phyloP scores from a whole-genome alignment of 768 basidiomycete genomes.

The Kwoniella europaea region DNA sequence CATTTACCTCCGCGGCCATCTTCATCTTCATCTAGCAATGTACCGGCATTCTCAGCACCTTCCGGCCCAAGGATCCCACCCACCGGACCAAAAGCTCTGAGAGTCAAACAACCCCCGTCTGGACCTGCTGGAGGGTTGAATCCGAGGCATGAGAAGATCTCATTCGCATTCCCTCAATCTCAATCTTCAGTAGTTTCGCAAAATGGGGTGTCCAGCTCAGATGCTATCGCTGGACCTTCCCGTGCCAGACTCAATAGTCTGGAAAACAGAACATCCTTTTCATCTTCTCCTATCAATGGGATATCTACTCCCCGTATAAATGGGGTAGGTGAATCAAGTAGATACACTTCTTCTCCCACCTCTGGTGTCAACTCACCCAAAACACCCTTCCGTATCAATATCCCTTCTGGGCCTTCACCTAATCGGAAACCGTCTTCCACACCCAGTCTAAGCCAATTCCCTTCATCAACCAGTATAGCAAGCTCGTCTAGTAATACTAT shows the following conservation, averaged over 20 bases:
- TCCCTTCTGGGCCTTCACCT: constrained; percentile 17
- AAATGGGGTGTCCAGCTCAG: background rate
- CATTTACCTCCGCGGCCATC: background rate
- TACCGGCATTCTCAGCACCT: background rate
- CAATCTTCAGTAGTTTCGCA: constrained; percentile 6
- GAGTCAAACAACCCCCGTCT: constrained; percentile 8
- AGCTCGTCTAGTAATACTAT: constrained; percentile 1
- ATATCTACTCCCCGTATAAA: background rate
- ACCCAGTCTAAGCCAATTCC: constrained; percentile 4
- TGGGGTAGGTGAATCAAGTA: constrained; percentile 24
- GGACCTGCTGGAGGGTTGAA: constrained; percentile 9
- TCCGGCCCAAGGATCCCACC: constrained; percentile 20
- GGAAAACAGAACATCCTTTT: constrained; percentile 2
- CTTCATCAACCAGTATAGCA: constrained; percentile 10
- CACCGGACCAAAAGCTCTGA: constrained; percentile 33
- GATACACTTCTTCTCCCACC: constrained; percentile 1
- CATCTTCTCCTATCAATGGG: background rate
- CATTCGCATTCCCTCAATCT: constrained; percentile 14
- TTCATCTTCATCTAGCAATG: no score
- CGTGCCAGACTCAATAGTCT: constrained; percentile 1
- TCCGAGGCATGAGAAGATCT: constrained; percentile 14
- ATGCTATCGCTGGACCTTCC: constrained; percentile 9
- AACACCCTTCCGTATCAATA: constrained; percentile 2
- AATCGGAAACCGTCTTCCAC: constrained; percentile 1
- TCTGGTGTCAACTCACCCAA: background rate